phyloP scores from a whole-genome alignment of 345 rosid genomes.

The Dipteronia sinensis region DNA sequence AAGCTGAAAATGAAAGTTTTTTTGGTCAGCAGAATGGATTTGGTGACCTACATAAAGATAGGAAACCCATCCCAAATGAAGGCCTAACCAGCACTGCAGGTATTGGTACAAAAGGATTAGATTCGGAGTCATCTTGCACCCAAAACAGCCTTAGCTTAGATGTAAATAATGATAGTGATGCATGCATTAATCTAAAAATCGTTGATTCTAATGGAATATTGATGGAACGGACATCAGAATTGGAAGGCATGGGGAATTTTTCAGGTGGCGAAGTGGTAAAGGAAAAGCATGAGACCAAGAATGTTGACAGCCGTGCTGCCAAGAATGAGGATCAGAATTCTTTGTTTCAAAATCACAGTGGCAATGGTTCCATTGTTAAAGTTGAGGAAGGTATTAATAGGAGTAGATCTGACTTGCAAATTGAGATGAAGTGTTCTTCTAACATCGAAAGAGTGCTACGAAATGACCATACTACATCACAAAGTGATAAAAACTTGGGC shows the following conservation, averaged over 20 bases:
- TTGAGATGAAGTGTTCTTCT: slow-evolving; percentile 42
- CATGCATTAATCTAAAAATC: slow-evolving; percentile 38
- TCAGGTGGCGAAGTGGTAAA: slow-evolving; percentile 43
- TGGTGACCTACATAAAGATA: slow-evolving; percentile 42
- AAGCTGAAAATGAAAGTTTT: slow-evolving; percentile 40
- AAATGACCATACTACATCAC: slow-evolving; percentile 37
- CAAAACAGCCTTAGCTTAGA: slow-evolving; percentile 50
- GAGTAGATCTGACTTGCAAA: slow-evolving; percentile 41
- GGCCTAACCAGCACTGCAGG: slow-evolving; percentile 38
- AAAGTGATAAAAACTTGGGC: slow-evolving; percentile 38
- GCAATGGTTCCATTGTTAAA: slow-evolving; percentile 37
- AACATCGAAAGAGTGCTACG: slow-evolving; percentile 38
- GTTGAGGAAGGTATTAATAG: slow-evolving; percentile 43
- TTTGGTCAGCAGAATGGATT: slow-evolving; percentile 44
- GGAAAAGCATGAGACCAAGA: slow-evolving; percentile 47
- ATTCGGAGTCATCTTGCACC: slow-evolving; percentile 69
- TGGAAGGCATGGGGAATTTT: slow-evolving; percentile 41
- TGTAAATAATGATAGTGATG: slow-evolving; percentile 54
- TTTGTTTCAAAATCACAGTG: slow-evolving; percentile 27
- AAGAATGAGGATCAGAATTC: slow-evolving; percentile 31
- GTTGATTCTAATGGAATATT: slow-evolving; percentile 44
- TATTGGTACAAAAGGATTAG: slow-evolving; percentile 49
- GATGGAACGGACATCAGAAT: slow-evolving; percentile 38
- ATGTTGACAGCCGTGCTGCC: slow-evolving; percentile 31
- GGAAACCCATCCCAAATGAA: slow-evolving; percentile 42